phyloP scores from a whole-genome alignment of 768 basidiomycete species.

The Lactifluus subvellereus region DNA sequence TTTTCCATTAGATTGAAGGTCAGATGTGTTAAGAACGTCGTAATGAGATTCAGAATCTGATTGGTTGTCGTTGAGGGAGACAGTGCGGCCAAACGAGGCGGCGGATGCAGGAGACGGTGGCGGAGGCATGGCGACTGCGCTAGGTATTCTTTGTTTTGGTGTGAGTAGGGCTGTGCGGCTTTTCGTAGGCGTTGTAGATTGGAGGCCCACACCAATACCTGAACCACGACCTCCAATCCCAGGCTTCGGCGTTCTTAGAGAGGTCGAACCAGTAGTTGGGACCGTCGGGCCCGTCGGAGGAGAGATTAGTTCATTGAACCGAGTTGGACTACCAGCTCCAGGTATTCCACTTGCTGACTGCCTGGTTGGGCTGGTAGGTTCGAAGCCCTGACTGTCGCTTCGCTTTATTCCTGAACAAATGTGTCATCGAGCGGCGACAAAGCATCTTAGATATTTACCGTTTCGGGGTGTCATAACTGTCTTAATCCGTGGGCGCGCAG shows the following conservation, averaged over 20 bases:
- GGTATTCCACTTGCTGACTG: conserved; percentile 20
- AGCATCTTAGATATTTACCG: conserved; percentile 1
- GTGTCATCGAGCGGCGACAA: conserved; percentile 47
- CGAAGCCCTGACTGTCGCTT: conserved; percentile 21
- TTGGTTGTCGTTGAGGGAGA: conserved; percentile 35
- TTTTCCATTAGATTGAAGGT: conserved; percentile 34
- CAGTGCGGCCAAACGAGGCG: conserved; percentile 33
- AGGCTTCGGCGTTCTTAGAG: conserved; percentile 66
- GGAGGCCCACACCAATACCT: conserved; percentile 34
- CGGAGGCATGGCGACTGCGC: conserved; percentile 76
- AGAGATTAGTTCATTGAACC: conserved; percentile 18
- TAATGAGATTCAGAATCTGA: conserved; percentile 15
- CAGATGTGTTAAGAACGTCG: conserved; percentile 13
- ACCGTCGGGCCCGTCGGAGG: conserved; percentile 2
- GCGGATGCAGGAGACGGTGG: conserved; percentile 55
- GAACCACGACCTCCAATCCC: conserved; percentile 34
- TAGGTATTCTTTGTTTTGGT: conserved; percentile 62
- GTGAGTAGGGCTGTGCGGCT: conserved; percentile 39
- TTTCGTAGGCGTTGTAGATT: conserved; percentile 40
- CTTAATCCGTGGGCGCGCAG: conserved; percentile 42
- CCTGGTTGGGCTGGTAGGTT: conserved; percentile 23
- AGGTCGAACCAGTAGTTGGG: conserved; percentile 37
- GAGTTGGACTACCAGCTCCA: conserved; percentile 25
- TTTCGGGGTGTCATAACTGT: conserved; percentile 30
- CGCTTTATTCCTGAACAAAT: conserved; percentile 37